Percentiles rank a stretch among this genome's conserved stretches.
Conservation (phyloP, 768 basidiomycete species). For the Termitomyces sp. region DNA sequence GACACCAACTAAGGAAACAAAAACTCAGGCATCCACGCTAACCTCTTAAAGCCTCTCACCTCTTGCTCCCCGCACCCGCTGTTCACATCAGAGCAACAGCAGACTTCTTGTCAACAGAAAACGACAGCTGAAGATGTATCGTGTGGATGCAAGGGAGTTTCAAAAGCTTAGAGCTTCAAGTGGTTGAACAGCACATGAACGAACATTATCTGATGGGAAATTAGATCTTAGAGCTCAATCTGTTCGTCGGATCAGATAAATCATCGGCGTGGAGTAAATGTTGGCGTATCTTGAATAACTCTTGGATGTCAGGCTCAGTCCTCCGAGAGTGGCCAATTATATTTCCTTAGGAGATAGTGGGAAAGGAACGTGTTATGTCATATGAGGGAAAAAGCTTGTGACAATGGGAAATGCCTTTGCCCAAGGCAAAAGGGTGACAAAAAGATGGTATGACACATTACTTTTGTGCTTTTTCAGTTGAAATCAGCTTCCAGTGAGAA, state of each 20-base stretch:
- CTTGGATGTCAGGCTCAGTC: neutral
- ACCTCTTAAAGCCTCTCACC: slow-evolving; percentile 26
- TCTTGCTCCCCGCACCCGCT: slow-evolving; percentile 46
- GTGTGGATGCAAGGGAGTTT: slow-evolving; percentile 94
- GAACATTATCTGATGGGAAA: neutral
- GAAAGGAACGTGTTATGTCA: no score
- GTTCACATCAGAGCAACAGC: slow-evolving; percentile 69
- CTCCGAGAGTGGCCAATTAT: neutral
- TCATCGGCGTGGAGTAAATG: no score
- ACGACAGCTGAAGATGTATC: slow-evolving; percentile 93
- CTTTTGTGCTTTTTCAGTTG: no score
- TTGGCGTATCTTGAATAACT: neutral
- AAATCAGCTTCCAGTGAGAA: no score
- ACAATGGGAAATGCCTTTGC: no score
- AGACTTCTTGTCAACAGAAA: slow-evolving; percentile 91
- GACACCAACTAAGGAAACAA: neutral
- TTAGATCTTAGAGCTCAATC: neutral
- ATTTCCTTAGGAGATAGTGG: no score
- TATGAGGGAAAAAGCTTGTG: no score
- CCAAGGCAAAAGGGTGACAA: no score
- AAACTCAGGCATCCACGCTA: slow-evolving; percentile 28
- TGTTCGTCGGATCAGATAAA: neutral
- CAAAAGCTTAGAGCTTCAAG: slow-evolving; percentile 32
- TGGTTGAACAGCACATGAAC: neutral
- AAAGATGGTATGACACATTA: no score